Base-by-base conservation (phyloP, 148 eudicot genomes). In the Fagopyrum tataricum region DNA sequence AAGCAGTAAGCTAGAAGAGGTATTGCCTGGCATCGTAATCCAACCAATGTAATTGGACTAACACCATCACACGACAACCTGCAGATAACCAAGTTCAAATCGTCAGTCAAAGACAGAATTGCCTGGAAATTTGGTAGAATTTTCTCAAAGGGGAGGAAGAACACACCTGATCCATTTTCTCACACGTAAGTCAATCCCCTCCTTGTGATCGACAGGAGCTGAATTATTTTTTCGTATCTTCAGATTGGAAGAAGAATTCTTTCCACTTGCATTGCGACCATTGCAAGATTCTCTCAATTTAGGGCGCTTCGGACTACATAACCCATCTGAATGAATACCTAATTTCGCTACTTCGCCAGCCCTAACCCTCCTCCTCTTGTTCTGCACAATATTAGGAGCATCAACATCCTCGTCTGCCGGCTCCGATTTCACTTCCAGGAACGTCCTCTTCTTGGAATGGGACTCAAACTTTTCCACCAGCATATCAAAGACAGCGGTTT, bases 11-110 rank as follows among this genome's bases (percentile, higher is more conserved):
- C 52, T n/a, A 72, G 44, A 31, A 31, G 43, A 64, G 37, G n/a
- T 21, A 88, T 81, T 75, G 79, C 99, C 99, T 95, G 82, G 89
- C 97, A 90, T 80, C 87, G 78, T 64, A 95, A 79, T 68, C 92
- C 99, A 76, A 90, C 75, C 47, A 91, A 86, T 40, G 76, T 84
- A 77, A 75, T 75, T 7, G 96, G 89, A 81, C 88, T 89, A 78
- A 81, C 88, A 39, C 87, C 90, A 56, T 88, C 87, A 67, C 76
- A 85, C 52, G 81, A 76, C 82, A 95, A 78, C 87, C 99, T 95
- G 89, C 69, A 41, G 73, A 79, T 13, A 42, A 67, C 71, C 55
- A 67, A 70, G 72, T 13, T 18, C 71, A 75, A 52, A 58, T 18
- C 49, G 7, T 37, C 18, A 64, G 43, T 9, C 43, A 2, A 15